Conservation (phyloP, 106 monocot species). For the Acorus gramineus region DNA sequence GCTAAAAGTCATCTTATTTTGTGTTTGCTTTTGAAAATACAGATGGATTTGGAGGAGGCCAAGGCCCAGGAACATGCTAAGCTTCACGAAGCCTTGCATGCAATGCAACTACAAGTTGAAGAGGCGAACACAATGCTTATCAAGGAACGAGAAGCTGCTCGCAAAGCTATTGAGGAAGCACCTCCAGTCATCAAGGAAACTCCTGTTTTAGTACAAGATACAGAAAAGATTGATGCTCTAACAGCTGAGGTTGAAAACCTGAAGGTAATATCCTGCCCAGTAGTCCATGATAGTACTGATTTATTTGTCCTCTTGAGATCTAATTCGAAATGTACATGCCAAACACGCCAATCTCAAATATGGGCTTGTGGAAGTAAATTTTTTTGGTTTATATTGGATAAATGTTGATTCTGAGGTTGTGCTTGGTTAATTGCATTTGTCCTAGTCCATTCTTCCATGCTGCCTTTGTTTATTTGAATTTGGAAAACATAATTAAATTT, state of each 20-base stretch:
- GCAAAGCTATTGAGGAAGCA: conserved; percentile 69
- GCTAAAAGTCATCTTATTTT: too few species aligned
- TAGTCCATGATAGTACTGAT: too few species aligned
- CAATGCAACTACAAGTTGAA: conserved; percentile 62
- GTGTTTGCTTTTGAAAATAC: conserved; percentile 9
- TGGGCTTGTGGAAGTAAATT: too few species aligned
- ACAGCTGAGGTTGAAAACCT: conserved; percentile 71
- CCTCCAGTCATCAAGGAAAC: conserved; percentile 85
- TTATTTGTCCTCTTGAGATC: too few species aligned
- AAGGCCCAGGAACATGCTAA: conserved; percentile 68
- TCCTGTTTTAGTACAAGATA: conserved; percentile 72
- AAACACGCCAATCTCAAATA: too few species aligned
- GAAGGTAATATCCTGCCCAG: conserved; percentile 37
- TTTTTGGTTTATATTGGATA: too few species aligned
- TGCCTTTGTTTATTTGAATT: too few species aligned
- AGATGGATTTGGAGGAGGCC: conserved; percentile 72
- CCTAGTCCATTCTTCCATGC: too few species aligned
- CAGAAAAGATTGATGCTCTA: conserved; percentile 58
- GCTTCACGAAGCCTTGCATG: conserved; percentile 61
- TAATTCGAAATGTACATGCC: too few species aligned
- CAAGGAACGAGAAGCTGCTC: conserved; percentile 71
- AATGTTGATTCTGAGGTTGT: too few species aligned
- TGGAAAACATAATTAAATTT: too few species aligned
- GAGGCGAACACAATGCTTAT: conserved; percentile 49
- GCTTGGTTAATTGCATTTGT: too few species aligned